phyloP scores from a whole-genome alignment of 148 eudicot genomes.

The Arctostaphylos glauca region DNA sequence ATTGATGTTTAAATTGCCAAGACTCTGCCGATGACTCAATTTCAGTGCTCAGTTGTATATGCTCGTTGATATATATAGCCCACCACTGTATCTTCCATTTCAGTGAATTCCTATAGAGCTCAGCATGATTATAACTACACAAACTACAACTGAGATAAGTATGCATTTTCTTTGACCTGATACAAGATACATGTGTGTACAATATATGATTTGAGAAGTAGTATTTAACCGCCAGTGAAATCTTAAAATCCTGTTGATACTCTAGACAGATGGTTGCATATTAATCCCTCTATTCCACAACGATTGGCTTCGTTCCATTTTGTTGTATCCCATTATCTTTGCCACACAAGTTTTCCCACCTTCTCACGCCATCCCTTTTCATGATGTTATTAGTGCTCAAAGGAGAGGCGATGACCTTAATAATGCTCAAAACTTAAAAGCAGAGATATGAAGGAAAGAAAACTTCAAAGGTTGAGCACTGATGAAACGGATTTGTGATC shows the following conservation, averaged over 20 bases:
- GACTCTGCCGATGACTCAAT: background rate
- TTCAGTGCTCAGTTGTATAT: background rate
- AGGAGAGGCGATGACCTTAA: background rate
- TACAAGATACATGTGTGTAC: background rate
- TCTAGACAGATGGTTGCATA: background rate
- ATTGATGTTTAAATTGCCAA: slow-evolving; percentile 6
- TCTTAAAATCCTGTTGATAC: background rate
- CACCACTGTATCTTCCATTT: background rate
- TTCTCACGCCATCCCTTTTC: background rate
- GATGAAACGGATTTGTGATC: no score
- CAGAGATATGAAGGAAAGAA: background rate
- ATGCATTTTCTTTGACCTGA: background rate
- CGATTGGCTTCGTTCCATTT: background rate
- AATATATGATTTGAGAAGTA: background rate
- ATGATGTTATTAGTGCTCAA: background rate
- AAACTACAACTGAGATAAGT: background rate
- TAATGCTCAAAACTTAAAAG: background rate
- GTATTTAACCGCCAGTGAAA: background rate
- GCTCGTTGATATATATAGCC: background rate
- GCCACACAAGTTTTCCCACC: background rate
- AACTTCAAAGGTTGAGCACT: background rate
- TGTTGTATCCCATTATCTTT: background rate
- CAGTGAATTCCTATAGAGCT: background rate
- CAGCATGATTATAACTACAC: background rate
- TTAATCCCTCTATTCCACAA: background rate